Evolutionary conservation across 768 basidiomycete genomes (phyloP), one percentile per base, ranked within the genome.

Genomic region (Leccinum rimulosum): DNA sequence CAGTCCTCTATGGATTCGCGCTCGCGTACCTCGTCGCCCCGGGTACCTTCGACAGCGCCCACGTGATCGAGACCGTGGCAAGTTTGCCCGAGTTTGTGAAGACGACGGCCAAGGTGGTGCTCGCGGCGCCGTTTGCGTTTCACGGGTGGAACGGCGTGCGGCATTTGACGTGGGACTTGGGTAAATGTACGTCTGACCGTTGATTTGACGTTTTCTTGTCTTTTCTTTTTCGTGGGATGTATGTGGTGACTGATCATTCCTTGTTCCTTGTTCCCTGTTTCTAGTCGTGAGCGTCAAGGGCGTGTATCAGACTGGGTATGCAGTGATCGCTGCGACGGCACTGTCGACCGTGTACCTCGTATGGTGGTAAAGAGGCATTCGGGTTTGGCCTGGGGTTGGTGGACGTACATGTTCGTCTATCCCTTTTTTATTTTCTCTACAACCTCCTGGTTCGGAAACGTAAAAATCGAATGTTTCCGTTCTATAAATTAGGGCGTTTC

Each of bases 111-210:
- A 98, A 97, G 76, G 75, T 84, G 28, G 67, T 93, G 61, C 82
- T 98, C 49, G 94, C 93, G 12, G 80, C 84, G 4, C 93, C 95
- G 1, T 96, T 97, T 73, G 84, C 91, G 15, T 98, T 88, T 84
- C 96, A 98, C 77, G 83, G 84, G 8, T 80, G 86, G 74, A 98
- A 98, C 74, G 96, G 96, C 4, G 61, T 98, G 60, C 84, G 96
- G 45, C 96, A 98, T 79, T 76, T 98, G 67, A 73, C 75, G 35
- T 98, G 96, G 96, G 96, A 98, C 76, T 74, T 83, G 70, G 86
- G 87, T 59, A 89, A 88, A 80, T 88, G 96, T 98, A 67, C 65
- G 95, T 85, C 33, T 47, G 51, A 55, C 15, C 43, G 7, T 43
- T 57, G 19, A 30, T 9, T 22, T 17, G 2, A 4, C 2, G 6